phyloP scores from a whole-genome alignment of 176 grass and related monocot genomes.

The Oryza australiensis region DNA sequence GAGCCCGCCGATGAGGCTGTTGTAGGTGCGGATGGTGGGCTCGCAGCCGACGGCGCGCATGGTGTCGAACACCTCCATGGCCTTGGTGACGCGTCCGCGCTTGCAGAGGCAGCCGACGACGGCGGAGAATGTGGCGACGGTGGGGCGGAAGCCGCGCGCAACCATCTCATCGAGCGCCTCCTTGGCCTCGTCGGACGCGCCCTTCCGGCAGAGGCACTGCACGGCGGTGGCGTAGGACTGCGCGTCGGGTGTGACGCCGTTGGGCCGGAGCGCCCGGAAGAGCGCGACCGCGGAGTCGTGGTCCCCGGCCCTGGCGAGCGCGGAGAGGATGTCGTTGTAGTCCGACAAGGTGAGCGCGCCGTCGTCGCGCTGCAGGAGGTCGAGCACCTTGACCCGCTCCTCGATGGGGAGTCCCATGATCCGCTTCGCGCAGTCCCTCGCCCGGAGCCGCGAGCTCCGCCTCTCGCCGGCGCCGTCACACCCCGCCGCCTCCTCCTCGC shows the following conservation, averaged over 20 bases:
- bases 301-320: slow-evolving; percentile 61
- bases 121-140: slow-evolving; percentile 52
- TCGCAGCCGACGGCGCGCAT: slow-evolving; percentile 60
- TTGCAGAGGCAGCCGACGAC: slow-evolving; percentile 75
- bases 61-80: slow-evolving; percentile 66
- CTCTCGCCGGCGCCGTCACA: neutral
- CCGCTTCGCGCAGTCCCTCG: slow-evolving; percentile 49
- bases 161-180: slow-evolving; percentile 64
- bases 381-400: slow-evolving; percentile 79
- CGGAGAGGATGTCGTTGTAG: slow-evolving; percentile 84
- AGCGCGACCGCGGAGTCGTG: slow-evolving; percentile 52
- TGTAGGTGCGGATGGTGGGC: slow-evolving; percentile 75
- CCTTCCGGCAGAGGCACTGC: slow-evolving; percentile 74
- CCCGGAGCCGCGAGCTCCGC: slow-evolving; percentile 6
- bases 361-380: slow-evolving; percentile 67
- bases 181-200: slow-evolving; percentile 64
- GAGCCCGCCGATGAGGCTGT: slow-evolving; percentile 68
- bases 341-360: slow-evolving; percentile 66
- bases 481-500: neutral
- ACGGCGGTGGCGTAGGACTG: slow-evolving; percentile 59
- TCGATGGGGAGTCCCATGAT: slow-evolving; percentile 64
- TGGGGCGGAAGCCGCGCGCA: slow-evolving; percentile 53
- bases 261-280: slow-evolving; percentile 54
- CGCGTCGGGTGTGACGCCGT: slow-evolving; percentile 45
- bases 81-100: slow-evolving; percentile 62